A percentile compares a stretch with the other conserved stretches of the same genome.
Evolutionary conservation across 2,329 filamentous ascomycete species (phyloP).

Genomic region (Sordariomycetes sp.): DNA sequence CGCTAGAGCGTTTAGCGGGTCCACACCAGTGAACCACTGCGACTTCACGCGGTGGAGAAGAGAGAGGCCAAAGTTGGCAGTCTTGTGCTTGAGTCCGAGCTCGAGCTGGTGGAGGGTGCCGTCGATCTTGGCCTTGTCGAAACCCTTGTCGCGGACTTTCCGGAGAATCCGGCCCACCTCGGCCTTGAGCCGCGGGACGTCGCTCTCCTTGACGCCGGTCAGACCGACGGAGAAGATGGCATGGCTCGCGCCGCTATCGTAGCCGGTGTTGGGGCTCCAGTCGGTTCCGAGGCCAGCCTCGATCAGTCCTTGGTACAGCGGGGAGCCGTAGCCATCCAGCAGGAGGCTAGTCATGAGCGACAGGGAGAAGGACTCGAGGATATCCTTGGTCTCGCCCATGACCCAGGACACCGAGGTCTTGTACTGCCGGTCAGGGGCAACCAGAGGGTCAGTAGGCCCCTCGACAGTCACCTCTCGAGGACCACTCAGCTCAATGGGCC

Average conservation of each 20-base stretch:
- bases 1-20: slow-evolving; percentile 80
- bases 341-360: slow-evolving; percentile 71
- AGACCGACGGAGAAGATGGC: slow-evolving; percentile 85
- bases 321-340: slow-evolving; percentile 90
- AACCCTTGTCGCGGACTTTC: slow-evolving; percentile 60
- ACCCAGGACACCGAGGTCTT: slow-evolving; percentile 95
- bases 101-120: slow-evolving; percentile 91
- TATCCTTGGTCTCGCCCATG: slow-evolving; percentile 67
- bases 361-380: slow-evolving; percentile 80
- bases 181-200: slow-evolving; percentile 64
- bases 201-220: slow-evolving; percentile 72
- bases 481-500: slow-evolving; percentile 60
- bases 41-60: slow-evolving; percentile 81
- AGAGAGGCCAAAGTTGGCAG: slow-evolving; percentile 84
- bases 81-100: slow-evolving; percentile 90
- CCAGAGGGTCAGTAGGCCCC: slow-evolving; percentile 77
- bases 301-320: slow-evolving; percentile 77
- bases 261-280: slow-evolving; percentile 89
- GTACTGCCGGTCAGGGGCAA: slow-evolving; percentile 74
- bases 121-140: slow-evolving; percentile 82
- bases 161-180: slow-evolving; percentile 60
- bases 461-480: slow-evolving; percentile 57
- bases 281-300: slow-evolving; percentile 84
- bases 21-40: slow-evolving; percentile 89
- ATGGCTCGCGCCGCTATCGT: slow-evolving; percentile 63